These are phyloP conservation scores for Fusarium sp. DNA, from an alignment of 2,329 filamentous ascomycete species.

Conservation along the genomic window DNA sequence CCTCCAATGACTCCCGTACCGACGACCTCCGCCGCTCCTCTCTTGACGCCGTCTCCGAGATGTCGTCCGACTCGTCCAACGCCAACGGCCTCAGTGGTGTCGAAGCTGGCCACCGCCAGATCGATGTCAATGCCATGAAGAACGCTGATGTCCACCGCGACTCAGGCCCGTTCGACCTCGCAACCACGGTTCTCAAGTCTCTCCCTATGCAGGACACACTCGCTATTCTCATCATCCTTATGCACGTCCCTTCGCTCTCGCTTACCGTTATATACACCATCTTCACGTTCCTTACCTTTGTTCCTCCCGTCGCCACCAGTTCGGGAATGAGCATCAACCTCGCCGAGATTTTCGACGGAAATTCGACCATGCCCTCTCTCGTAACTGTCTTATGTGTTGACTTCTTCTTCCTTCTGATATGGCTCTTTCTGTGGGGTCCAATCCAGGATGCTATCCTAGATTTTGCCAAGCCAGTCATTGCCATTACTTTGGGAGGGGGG, in stretches of 20 bases:
- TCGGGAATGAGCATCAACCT: slow-evolving; percentile 83
- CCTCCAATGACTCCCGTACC: slow-evolving; percentile 52
- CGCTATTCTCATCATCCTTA: slow-evolving; percentile 93
- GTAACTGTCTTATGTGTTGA: slow-evolving; percentile 88
- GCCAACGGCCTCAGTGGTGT: slow-evolving; percentile 49
- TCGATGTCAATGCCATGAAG: slow-evolving; percentile 76
- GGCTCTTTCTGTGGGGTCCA: slow-evolving; percentile 87
- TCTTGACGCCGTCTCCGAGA: slow-evolving; percentile 63
- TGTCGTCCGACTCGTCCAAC: slow-evolving; percentile 62
- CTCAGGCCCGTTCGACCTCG: slow-evolving; percentile 77
- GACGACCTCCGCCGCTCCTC: slow-evolving; percentile 58
- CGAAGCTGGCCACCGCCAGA: slow-evolving; percentile 68
- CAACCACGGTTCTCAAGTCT: slow-evolving; percentile 86
- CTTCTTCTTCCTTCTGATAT: slow-evolving; percentile 81
- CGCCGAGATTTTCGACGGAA: slow-evolving; percentile 90
- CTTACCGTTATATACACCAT: slow-evolving; percentile 90
- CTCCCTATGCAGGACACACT: slow-evolving; percentile 95
- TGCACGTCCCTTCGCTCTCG: slow-evolving; percentile 89
- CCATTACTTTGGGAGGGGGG: slow-evolving; percentile 87
- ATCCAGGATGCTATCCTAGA: slow-evolving; percentile 90
- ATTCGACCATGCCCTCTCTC: slow-evolving; percentile 84
- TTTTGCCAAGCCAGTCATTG: slow-evolving; percentile 91
- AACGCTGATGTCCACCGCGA: slow-evolving; percentile 75
- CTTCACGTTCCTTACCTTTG: slow-evolving; percentile 92
- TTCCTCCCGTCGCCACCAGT: slow-evolving; percentile 81